Base-by-base conservation (phyloP, 2,329 filamentous ascomycete species). In the Fusarium stilboides region DNA sequence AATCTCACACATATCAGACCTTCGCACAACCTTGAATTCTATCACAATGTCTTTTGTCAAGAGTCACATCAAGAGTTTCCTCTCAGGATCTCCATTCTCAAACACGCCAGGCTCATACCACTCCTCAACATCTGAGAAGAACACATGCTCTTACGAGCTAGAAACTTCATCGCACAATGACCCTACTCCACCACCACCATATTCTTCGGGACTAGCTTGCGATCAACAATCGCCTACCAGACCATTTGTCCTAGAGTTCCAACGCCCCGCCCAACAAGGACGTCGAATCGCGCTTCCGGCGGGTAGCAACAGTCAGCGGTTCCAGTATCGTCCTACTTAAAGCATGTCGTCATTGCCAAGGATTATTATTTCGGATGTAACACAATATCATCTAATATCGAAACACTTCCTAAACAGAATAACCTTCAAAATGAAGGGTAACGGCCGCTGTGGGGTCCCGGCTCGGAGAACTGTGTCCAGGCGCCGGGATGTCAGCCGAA, bases 201-300 rank as follows among this genome's bases (percentile, higher is more conserved):
- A 65, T 17, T 42, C 62, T 22, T 37, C 52, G 34, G 33, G 7
- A 10, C n/a, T 31, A 24, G 17, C 28, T 13, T 34, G 43, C 13
- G 60, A 24, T n/a, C 59, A 47, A 13, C 20, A 57, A 26, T 13
- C 55, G 4, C 45, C 60, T 14, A 15, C 17, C 17, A 59, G 33
- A 6, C 40, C 62, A 33, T 45, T 59, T 2, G 37, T 59, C n/a
- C 20, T 65, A 19, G 60, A 65, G 36, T 65, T 65, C 24, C 60
- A 65, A 26, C 62, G 52, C 3, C 62, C 62, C 17, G 39, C 60
- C 17, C 60, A 52, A 15, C n/a, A 59, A 33, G 52, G 52, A 15
- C 34, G 37, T 31, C 34, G 53, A 10, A 10, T 65, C 10, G 26
- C 52, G 19, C 36, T n/a, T 10, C 62, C 59, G 31, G 37, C 26